A percentile compares a stretch with the other conserved stretches of the same genome.
Evolutionary conservation across 331 rosid species (phyloP).

Genomic region (Acacia pycnantha): DNA sequence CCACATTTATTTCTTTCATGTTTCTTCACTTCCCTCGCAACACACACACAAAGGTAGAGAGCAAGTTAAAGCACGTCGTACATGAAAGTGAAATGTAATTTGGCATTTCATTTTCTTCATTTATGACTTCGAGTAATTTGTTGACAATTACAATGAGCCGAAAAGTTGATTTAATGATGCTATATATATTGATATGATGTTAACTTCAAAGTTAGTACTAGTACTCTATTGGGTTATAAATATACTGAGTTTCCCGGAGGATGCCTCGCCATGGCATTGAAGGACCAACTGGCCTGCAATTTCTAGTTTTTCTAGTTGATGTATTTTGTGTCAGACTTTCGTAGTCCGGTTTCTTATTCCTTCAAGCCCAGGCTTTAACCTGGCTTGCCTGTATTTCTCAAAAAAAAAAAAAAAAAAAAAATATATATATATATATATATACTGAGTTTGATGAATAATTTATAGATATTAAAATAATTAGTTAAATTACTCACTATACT

Average conservation of each 20-base stretch:
- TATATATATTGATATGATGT: neutral
- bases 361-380: no score
- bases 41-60: neutral
- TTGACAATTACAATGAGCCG: neutral
- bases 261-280: no score
- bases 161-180: neutral
- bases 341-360: no score
- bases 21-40: neutral
- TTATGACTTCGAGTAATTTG: neutral
- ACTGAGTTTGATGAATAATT: neutral
- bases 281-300: no score
- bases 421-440: no score
- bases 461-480: no score
- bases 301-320: no score
- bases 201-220: neutral
- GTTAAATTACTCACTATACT: no score
- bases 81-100: neutral
- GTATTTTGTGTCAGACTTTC: no score
- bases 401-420: no score
- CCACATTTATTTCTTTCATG: slow-evolving; percentile 8
- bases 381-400: no score
- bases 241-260: neutral
- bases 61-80: neutral
- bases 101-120: neutral
- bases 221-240: no score